Conservation (phyloP, 1,139 yeast species). For the Diutina sp. region DNA sequence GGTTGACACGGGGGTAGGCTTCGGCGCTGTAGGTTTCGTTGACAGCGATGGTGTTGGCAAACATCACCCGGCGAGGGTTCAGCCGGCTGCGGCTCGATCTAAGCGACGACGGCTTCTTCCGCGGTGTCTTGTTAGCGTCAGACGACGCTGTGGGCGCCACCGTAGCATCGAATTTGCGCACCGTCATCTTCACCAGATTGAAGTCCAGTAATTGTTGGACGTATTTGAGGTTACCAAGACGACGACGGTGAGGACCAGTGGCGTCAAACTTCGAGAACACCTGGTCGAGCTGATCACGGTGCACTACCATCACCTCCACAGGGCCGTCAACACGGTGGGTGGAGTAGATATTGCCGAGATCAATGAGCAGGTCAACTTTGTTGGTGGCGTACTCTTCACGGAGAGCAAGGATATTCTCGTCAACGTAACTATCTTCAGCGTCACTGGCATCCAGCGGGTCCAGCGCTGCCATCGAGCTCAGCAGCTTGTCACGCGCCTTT, state of each 20-base stretch:
- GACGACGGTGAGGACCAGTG: not conserved
- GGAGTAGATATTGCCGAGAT: not conserved
- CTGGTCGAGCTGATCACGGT: not conserved
- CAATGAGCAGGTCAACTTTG: not conserved
- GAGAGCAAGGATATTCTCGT: conserved; percentile 22
- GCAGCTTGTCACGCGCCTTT: conserved; percentile 18
- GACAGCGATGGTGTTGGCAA: conserved; percentile 29
- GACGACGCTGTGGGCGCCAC: not conserved
- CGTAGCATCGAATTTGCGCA: conserved; percentile 19
- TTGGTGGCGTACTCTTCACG: conserved; percentile 22
- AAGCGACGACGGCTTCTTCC: not conserved
- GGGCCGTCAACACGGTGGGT: not conserved
- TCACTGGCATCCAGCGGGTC: not conserved
- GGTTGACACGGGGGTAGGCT: conserved; percentile 38
- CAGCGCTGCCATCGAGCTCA: conserved; percentile 7
- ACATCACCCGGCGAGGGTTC: conserved; percentile 15
- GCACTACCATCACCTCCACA: not conserved
- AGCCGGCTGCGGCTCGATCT: not conserved
- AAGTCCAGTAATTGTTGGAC: conserved; percentile 28
- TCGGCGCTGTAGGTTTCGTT: conserved; percentile 37
- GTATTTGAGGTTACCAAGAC: conserved; percentile 10
- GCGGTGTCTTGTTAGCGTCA: not conserved
- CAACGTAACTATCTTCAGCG: conserved; percentile 17
- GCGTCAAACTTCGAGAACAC: not conserved
- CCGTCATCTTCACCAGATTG: conserved; percentile 18